phyloP scores from a whole-genome alignment of 176 grass and related monocot genomes.

The Themeda triandra region DNA sequence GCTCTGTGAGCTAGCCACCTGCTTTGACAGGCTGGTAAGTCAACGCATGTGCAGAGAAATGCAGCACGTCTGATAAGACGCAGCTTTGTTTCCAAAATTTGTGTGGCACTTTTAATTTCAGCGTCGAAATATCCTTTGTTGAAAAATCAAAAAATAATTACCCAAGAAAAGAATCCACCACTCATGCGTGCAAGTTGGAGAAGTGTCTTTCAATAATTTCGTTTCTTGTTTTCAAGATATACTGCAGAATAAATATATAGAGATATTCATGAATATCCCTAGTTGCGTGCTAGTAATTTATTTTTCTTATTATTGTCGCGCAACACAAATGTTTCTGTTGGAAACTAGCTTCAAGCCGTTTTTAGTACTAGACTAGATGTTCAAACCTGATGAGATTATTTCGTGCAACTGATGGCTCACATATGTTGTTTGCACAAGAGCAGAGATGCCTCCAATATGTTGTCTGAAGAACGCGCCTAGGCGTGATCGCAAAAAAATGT shows the following conservation, averaged over 20 bases:
- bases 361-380: neutral
- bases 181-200: neutral
- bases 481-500: neutral
- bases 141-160: too few relatives aligned
- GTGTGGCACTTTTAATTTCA: neutral
- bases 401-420: neutral
- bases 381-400: neutral
- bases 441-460: neutral
- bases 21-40: slow-evolving; percentile 36
- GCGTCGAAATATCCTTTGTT: too few relatives aligned
- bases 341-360: neutral
- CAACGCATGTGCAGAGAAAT: slow-evolving; percentile 18
- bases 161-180: neutral
- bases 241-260: too few relatives aligned
- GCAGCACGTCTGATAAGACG: neutral
- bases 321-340: neutral
- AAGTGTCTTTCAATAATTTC: neutral
- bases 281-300: too few relatives aligned
- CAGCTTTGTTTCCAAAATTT: neutral
- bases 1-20: slow-evolving; percentile 28
- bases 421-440: neutral
- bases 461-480: neutral
- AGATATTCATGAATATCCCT: too few relatives aligned
- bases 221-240: neutral
- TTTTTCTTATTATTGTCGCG: too few relatives aligned